phyloP scores from a whole-genome alignment of 2,329 filamentous ascomycete species.

The Leptographium radiaticola region DNA sequence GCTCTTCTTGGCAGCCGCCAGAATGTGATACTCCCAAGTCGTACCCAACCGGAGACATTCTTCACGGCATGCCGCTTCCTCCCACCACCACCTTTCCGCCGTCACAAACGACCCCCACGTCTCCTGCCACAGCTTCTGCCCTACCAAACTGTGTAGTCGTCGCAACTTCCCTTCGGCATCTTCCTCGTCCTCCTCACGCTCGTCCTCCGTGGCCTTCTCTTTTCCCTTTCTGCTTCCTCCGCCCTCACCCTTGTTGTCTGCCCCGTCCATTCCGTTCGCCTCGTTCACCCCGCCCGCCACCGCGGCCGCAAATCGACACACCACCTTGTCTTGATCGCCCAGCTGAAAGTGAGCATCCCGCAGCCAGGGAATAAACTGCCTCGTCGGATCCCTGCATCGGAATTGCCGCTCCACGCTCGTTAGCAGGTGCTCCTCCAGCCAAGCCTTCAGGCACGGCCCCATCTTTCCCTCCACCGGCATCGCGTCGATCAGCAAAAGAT shows the following conservation, averaged over 20 bases:
- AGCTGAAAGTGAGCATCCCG: conserved; percentile 38
- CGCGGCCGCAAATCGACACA: conserved; percentile 32
- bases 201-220: neutral
- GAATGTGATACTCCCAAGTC: conserved; percentile 44
- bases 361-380: conserved; percentile 46
- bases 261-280: too few species aligned
- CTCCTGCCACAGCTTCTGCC: conserved; percentile 46
- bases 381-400: conserved; percentile 45
- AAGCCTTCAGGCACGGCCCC: conserved; percentile 43
- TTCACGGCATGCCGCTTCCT: conserved; percentile 37
- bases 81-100: conserved; percentile 47
- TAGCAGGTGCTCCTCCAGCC: conserved; percentile 49
- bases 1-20: conserved; percentile 38
- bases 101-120: conserved; percentile 43
- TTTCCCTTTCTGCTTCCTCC: neutral
- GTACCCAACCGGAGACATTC: conserved; percentile 43
- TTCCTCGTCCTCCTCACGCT: neutral
- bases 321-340: conserved; percentile 32
- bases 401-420: conserved; percentile 45
- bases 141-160: conserved; percentile 37
- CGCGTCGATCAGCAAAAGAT: conserved; percentile 51
- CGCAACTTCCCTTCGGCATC: neutral
- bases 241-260: neutral
- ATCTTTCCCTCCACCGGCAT: conserved; percentile 40
- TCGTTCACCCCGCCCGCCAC: conserved; percentile 15